Base-by-base conservation (phyloP, 192 early-diverging fungal species). In the Coemansia sp. region DNA sequence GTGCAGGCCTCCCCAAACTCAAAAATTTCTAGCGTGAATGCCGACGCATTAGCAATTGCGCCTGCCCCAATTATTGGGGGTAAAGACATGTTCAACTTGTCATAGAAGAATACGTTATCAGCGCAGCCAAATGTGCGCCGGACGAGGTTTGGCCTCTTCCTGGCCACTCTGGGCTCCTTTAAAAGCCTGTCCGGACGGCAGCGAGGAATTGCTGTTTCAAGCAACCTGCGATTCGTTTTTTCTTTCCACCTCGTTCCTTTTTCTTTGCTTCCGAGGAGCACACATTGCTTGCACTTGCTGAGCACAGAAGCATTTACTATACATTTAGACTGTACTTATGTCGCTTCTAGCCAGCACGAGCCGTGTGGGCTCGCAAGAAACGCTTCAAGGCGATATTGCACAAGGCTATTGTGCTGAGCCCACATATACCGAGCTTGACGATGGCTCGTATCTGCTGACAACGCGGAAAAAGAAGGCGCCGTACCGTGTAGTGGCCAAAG, bases 341-440 rank as follows among this genome's bases (percentile, higher is more conserved):
- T 25, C 50, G 20, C 31, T 24, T 34, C 51, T 52, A 34, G 40
- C 48, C 36, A n/a, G 44, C 23, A 59, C 64, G 48, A 72, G 47
- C 49, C 71, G 64, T 42, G 49, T 61, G 21, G 56, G 54, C 20
- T 67, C 71, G 7, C 64, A 67, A 18, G 58, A 66, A 40, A 72
- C 70, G 20, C 70, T 72, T 25, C 47, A 60, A 36, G 48, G 51
- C 36, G 59, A 56, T 2, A 26, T 36, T 42, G 17, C 31, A n/a
- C 12, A 31, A n/a, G 49, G 18, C 49, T 42, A 34, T 15, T n/a
- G 17, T 25, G 24, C 49, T 20, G 58, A 60, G 21, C 20, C 65
- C 20, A 8, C 53, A n/a, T 48, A n/a, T 23, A 11, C 48, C 7
- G 61, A 54, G 36, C 50, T 37, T 15, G 50, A 23, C 15, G 60